Evolutionary conservation across 306 rosid genomes (phyloP), one percentile per base, ranked within the genome.

Genomic region (Cucumis hystrix): DNA sequence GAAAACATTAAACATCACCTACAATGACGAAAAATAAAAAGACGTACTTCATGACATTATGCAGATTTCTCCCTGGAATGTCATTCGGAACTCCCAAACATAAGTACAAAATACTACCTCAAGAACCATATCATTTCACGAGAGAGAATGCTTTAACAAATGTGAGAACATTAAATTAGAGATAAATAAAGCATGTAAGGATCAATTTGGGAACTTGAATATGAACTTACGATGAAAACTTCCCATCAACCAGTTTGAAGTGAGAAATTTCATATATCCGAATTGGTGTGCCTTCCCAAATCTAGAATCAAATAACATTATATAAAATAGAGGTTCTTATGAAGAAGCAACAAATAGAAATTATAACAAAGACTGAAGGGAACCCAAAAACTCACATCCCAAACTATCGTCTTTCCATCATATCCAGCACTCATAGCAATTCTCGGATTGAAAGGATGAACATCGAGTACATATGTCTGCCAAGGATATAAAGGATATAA

Each of bases 351-450:
- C 62, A 80, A 78, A 74, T 39, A 33, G 7, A 66, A 77, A 80
- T 21, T 43, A 12, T 74, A 78, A 70, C 52, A 72, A 66, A 60
- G 10, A 83, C 67, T 73, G 83, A 80, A 81, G 49, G 35, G 84
- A 57, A 70, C 84, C 70, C 6, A 45, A 77, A 81, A 84, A 89
- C 99, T 96, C 80, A 96, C 99, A 92, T 96, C 99, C 99, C 99
- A 96, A 79, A 96, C 92, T 80, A 96, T 92, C 77, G 96, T 96
- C 84, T 84, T 88, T 82, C 99, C 99, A 75, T 96, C 99, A 79
- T 96, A 96, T 81, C 99, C 99, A 82, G 99, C 98, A 85, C 99
- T 96, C 99, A 96, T 96, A 72, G 98, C 99, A 78, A 96, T 88
- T 85, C 99, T 91, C 25, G 99, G 99, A 81, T 96, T 96, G 82